A percentile compares a stretch with the other conserved stretches of the same genome.
Evolutionary conservation across 176 grass and related monocot species (phyloP).

Genomic region (Oryza rufipogon): DNA sequence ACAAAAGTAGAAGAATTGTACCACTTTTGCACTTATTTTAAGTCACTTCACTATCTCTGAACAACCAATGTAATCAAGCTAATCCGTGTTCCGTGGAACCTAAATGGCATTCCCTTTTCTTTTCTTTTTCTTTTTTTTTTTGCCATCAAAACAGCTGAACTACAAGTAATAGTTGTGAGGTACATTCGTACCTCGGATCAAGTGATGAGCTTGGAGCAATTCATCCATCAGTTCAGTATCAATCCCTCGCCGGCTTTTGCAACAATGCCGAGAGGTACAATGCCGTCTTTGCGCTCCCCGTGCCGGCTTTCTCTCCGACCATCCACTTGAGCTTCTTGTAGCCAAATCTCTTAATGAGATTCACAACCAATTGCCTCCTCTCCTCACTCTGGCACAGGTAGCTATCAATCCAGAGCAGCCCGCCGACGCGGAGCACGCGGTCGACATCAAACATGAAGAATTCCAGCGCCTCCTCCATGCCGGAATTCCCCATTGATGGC

Average conservation of each 20-base stretch:
- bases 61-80: conserved; percentile 42
- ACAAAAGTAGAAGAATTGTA: conserved; percentile 25
- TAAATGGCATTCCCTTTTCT: conserved; percentile 19
- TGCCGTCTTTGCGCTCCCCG: background rate
- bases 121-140: background rate
- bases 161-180: conserved; percentile 34
- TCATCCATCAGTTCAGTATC: conserved; percentile 17
- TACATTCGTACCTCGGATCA: conserved; percentile 41
- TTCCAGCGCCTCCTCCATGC: conserved; percentile 63
- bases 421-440: conserved; percentile 60
- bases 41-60: conserved; percentile 9
- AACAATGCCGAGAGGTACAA: conserved; percentile 71
- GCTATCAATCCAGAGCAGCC: conserved; percentile 94
- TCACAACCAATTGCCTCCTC: conserved; percentile 55
- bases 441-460: conserved; percentile 97
- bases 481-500: conserved; percentile 62
- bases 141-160: conserved; percentile 25
- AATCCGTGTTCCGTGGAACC: conserved; percentile 1
- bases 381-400: conserved; percentile 74
- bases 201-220: conserved; percentile 3
- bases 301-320: conserved; percentile 58
- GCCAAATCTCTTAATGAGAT: conserved; percentile 69
- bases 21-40: conserved; percentile 26
- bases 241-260: conserved; percentile 64
- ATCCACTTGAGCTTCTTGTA: conserved; percentile 95